Evolutionary conservation across 2,329 filamentous ascomycete species (phyloP), one percentile per base, ranked within the genome.

Genomic region (Calonectria crousiana): DNA sequence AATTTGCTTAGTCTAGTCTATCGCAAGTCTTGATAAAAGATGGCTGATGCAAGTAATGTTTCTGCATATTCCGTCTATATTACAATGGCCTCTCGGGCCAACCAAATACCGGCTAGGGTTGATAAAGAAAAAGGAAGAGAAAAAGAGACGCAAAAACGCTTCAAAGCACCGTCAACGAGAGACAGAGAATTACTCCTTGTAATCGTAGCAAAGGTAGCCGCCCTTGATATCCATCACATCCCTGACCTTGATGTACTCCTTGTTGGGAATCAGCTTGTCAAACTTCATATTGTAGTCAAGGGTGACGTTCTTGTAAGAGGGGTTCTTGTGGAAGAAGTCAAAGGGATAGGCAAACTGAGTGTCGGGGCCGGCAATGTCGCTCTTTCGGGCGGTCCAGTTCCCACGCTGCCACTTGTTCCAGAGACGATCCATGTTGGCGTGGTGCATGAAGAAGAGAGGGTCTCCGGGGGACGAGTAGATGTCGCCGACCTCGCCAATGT

Each of bases 301-400:
- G 4, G 83, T 84, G 71, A 84, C 74, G 71, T 84, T 84, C 64
- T 78, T 77, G 69, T 84, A 84, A 6, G 80, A 73, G 13, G 78
- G 56, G 8, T 18, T 74, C 11, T 81, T 77, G 36, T 82, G 81
- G 51, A 82, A 82, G 75, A 79, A 84, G 73, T 83, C 75, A 69
- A 80, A 84, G 1, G 82, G 82, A 52, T 82, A 84, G 4, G 81
- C 83, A 53, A 74, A 84, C 73, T 80, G 78, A 4, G 78, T 81
- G 71, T 84, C 83, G 6, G 83, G 83, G 0, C 83, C 83, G 58
- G 77, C 77, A 49, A 84, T 82, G 49, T 83, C 82, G 10, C 28
- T 62, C n/a, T 78, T 79, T 14, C 83, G 79, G 3, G 67, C 75
- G 20, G 68, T 16, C 81, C 81, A 84, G 66, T 81, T 78, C 75